Base-by-base conservation (phyloP, 768 basidiomycete species). In the Leccinum boreale region DNA sequence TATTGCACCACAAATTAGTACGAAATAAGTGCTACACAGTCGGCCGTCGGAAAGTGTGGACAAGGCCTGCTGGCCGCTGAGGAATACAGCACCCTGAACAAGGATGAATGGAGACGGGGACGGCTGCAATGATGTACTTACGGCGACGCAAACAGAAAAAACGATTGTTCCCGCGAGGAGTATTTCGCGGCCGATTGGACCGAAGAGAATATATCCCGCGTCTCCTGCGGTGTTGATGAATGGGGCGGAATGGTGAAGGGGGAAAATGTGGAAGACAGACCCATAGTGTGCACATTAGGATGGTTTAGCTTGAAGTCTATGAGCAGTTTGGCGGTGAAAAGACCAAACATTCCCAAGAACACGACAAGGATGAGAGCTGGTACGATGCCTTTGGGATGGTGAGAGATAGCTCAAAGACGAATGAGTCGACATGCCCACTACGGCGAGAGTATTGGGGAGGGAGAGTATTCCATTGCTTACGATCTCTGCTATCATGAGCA, bases 11-110 rank as follows among this genome's bases (percentile, higher is more conserved):
- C 82, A 81, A 21, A 84, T 82, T 6, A 78, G 64, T 14, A 79
- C 72, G 5, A 81, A 69, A 28, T 74, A 72, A 42, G 78, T 76
- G 14, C 77, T 67, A 57, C 82, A 84, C 6, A 83, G 65, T 3
- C 79, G 76, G 21, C 80, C 70, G 64, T 82, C 69, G 4, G 80
- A 82, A 10, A 84, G 72, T 2, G 71, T 70, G 1, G 79, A 75
- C 45, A 84, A 66, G 14, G 82, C 81, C 64, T 79, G 79, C 61
- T 83, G 81, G 5, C 82, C 82, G 8, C 81, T 80, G 2, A 82
- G 67, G 11, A 83, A 21, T 19, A 24, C 11, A 21, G 56, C 15
- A 44, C 56, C 56, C 53, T 56, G 14, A 24, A 23, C 15, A 26
- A 6, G 21, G 17, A 19, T 56, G 39, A 17, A 29, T 21, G 36